Percentiles rank a stretch among this genome's conserved stretches.
These are phyloP conservation scores for Leonotis leonurus DNA, from an alignment of 257 asterid species.

Conservation along the genomic window DNA sequence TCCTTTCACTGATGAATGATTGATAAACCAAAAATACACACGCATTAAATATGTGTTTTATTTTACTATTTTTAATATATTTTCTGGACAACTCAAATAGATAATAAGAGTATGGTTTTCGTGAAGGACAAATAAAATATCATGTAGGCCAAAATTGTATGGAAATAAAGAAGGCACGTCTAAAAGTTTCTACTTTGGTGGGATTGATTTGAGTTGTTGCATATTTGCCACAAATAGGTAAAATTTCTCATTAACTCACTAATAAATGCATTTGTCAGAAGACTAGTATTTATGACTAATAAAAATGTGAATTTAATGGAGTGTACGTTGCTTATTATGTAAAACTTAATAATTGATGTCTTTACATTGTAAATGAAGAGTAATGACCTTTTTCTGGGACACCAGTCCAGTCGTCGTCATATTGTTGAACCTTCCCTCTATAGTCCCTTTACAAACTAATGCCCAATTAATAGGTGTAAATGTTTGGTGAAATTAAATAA, in stretches of 20 bases:
- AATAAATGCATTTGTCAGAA: too few relatives aligned
- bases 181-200: too few relatives aligned
- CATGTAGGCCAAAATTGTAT: too few relatives aligned
- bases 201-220: too few relatives aligned
- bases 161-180: too few relatives aligned
- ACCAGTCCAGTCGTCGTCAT: slow-evolving; percentile 1
- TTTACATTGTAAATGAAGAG: slow-evolving; percentile 16
- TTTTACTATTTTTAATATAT: too few relatives aligned
- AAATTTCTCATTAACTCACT: too few relatives aligned
- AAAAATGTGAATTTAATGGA: too few relatives aligned
- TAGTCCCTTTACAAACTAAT: too few relatives aligned
- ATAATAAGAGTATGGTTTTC: slow-evolving; percentile 9
- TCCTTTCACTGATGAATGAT: background rate
- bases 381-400: slow-evolving; percentile 11
- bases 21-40: slow-evolving; percentile 10
- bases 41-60: background rate
- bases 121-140: slow-evolving; percentile 12
- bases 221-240: too few relatives aligned
- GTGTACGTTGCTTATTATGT: background rate
- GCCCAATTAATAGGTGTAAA: slow-evolving; percentile 11
- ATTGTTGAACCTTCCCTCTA: slow-evolving; percentile 6
- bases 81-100: too few relatives aligned
- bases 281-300: too few relatives aligned
- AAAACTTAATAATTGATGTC: slow-evolving; percentile 18
- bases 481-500: background rate